Conservation (phyloP, 768 basidiomycete genomes). For the Leccinum fibrillosum region DNA sequence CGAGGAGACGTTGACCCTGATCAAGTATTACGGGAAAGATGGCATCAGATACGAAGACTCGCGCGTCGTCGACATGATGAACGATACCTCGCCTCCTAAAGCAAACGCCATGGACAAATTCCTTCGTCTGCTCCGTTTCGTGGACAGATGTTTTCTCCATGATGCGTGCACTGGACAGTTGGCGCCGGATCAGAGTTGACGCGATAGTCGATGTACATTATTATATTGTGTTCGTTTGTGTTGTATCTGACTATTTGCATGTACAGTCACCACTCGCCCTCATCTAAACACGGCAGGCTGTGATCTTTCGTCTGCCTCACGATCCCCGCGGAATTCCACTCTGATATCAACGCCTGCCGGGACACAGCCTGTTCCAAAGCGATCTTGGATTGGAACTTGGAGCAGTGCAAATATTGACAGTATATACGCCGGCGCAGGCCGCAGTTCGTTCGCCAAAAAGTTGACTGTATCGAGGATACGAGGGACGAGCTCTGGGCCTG, state of each 20-base stretch:
- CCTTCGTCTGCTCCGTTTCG: conserved; percentile 43
- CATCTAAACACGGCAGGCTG: conserved; percentile 18
- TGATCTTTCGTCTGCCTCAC: conserved; percentile 35
- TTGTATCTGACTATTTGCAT: conserved; percentile 1
- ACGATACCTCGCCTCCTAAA: conserved; percentile 41
- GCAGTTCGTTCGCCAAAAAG: conserved; percentile 59
- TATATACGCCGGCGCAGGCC: conserved; percentile 54
- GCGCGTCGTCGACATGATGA: conserved; percentile 47
- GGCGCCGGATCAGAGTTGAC: conserved; percentile 1
- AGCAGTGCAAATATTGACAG: conserved; percentile 77
- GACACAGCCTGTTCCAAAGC: conserved; percentile 68
- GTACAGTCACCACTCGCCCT: not conserved
- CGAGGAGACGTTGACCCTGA: conserved; percentile 47
- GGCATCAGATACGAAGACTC: conserved; percentile 49
- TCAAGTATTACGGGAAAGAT: conserved; percentile 54
- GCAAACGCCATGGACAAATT: conserved; percentile 49
- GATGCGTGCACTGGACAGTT: conserved; percentile 21
- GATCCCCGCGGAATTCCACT: conserved; percentile 53
- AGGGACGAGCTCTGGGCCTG: conserved; percentile 57
- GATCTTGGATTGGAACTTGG: conserved; percentile 74
- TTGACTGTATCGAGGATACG: conserved; percentile 69
- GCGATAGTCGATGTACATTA: not conserved
- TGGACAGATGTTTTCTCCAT: conserved; percentile 41
- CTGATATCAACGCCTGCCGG: conserved; percentile 73
- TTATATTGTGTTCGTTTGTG: not conserved